Base-by-base conservation (phyloP, 352 stramenopile species). In the Hyaloperonospora arabidopsidis region DNA sequence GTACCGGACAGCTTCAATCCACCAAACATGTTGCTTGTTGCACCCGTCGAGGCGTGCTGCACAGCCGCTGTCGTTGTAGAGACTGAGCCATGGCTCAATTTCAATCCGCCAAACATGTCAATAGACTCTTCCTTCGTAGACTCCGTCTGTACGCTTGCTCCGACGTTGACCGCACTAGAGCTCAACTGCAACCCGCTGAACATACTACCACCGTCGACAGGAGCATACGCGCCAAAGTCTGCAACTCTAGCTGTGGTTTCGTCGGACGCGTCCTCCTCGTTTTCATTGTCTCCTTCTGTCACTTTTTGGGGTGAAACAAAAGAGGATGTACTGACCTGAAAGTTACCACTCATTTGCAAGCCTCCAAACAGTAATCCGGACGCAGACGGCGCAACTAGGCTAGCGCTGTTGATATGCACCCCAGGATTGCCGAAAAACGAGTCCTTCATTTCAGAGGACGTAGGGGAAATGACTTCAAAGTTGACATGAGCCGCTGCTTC, bases 341-440 rank as follows among this genome's bases (percentile, higher is more conserved):
- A 62, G 50, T 48, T 54, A 15, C 65, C 63, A 55, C 65, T 83
- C 53, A 83, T 53, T 13, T 84, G 59, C 22, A 86, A 43, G 4
- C 68, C 66, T 5, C 63, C 67, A 54, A 82, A 81, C 28, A 84
- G 45, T 17, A 53, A 76, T 28, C 53, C 56, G 52, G 63, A 64
- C 2, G 56, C 60, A 29, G 60, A 70, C 3, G 55, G 56, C 7
- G 59, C 51, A 28, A 61, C 23, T 23, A 70, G 17, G 51, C 59
- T 66, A 6, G 54, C 45, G 6, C 41, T 52, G 21, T 59, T 46
- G 2, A 53, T 39, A 14, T 25, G 28, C 13, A 49, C 36, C 22
- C 63, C 43, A 22, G 61, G 58, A 7, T 60, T 65, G 1, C 72
- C 73, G 35, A 83, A 83, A 52, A 83, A 76, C 25, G 71, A 81